Conservation (phyloP, 2,329 filamentous ascomycete genomes). For the Phyllosticta ampelicida region DNA sequence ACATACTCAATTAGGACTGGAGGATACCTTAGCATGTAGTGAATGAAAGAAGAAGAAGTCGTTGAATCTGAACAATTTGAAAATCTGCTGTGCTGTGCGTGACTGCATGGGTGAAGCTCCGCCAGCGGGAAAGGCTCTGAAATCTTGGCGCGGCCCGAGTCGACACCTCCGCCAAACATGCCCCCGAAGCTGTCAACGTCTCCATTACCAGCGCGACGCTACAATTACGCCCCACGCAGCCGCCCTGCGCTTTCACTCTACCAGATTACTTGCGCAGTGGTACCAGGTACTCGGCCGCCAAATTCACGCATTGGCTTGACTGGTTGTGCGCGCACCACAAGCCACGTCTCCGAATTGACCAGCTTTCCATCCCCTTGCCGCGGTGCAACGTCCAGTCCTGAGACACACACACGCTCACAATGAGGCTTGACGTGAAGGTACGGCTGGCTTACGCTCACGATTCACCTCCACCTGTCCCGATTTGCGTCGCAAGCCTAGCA, state of each 20-base stretch:
- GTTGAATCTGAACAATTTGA: not conserved
- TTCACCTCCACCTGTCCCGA: not conserved
- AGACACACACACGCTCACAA: slow-evolving; percentile 17
- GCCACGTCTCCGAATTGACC: slow-evolving; percentile 27
- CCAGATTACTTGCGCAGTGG: slow-evolving; percentile 2
- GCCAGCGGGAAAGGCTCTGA: not conserved
- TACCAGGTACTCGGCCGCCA: not conserved
- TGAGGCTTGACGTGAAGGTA: slow-evolving; percentile 39
- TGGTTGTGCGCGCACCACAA: slow-evolving; percentile 22
- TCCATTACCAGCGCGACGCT: not conserved
- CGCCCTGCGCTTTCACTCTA: not conserved
- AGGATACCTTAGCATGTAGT: not conserved
- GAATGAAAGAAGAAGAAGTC: not conserved
- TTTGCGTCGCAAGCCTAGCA: not conserved
- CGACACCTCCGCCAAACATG: not conserved
- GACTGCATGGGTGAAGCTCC: not conserved
- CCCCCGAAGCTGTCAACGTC: not conserved
- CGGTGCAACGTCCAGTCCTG: slow-evolving; percentile 14
- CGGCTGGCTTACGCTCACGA: not conserved
- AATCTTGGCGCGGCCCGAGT: not conserved
- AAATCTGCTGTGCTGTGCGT: not conserved
- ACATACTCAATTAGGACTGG: not conserved
- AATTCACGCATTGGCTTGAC: slow-evolving; percentile 14
- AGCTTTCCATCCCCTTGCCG: slow-evolving; percentile 19
- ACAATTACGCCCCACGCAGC: slow-evolving; percentile 4